These are phyloP conservation scores for Phytophthora melonis DNA, from an alignment of 352 stramenopile genomes.

Conservation along the genomic window DNA sequence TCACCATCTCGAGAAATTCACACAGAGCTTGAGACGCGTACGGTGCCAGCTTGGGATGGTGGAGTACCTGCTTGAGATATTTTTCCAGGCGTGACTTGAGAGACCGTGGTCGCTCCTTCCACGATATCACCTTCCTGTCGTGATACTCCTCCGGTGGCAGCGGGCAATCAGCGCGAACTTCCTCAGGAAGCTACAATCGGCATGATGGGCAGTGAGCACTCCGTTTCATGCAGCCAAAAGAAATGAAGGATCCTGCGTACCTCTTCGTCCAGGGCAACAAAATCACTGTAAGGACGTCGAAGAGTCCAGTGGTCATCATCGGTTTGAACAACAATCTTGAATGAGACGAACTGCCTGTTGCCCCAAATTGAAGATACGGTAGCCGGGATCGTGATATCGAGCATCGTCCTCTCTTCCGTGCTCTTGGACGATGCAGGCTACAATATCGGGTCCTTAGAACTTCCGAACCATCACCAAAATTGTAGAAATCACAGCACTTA, in stretches of 20 bases:
- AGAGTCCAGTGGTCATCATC: constrained; percentile 78
- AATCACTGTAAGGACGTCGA: constrained; percentile 72
- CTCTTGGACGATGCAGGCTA: constrained; percentile 34
- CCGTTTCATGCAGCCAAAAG: not conserved
- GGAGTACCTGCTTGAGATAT: constrained; percentile 67
- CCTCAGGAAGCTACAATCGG: constrained; percentile 45
- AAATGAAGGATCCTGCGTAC: constrained; percentile 10
- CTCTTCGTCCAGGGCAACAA: constrained; percentile 67
- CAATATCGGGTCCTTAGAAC: too few relatives aligned
- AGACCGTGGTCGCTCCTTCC: constrained; percentile 63
- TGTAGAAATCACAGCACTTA: constrained; percentile 12
- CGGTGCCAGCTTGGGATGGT: constrained; percentile 57
- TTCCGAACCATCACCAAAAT: not conserved
- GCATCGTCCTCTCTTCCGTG: constrained; percentile 34
- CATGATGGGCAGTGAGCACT: not conserved
- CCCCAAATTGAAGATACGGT: constrained; percentile 76
- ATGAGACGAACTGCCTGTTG: constrained; percentile 76
- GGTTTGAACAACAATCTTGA: constrained; percentile 78
- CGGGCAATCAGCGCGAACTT: constrained; percentile 52
- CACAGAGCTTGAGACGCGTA: constrained; percentile 68
- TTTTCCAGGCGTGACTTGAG: constrained; percentile 75
- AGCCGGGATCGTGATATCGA: constrained; percentile 73
- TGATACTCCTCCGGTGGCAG: constrained; percentile 59
- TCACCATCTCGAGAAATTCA: constrained; percentile 81
- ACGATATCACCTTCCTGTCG: constrained; percentile 60